A percentile compares a stretch with the other conserved stretches of the same genome.
Evolutionary conservation across 2,329 filamentous ascomycete species (phyloP).

Genomic region (Cytospora paraplurivora): DNA sequence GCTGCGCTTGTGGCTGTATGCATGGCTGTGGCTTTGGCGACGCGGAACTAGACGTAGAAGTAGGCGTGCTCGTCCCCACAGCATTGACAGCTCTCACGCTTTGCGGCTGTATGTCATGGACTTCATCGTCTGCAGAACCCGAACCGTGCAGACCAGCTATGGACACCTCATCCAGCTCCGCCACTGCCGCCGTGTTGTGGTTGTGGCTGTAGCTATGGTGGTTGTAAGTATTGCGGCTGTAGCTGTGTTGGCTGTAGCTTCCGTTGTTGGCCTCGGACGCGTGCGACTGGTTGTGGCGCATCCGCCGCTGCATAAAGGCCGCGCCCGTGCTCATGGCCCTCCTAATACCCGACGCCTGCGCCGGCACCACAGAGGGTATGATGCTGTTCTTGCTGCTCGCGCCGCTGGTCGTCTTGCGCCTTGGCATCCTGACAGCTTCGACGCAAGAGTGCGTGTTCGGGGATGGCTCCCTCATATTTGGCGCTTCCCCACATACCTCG

Average conservation of each 20-base stretch:
- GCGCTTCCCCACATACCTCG: slow-evolving; percentile 27
- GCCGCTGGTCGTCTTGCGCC: slow-evolving; percentile 26
- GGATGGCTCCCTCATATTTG: slow-evolving; percentile 34
- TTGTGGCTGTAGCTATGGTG: not conserved
- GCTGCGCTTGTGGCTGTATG: not conserved
- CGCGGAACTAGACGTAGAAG: not conserved
- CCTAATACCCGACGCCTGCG: slow-evolving; percentile 32
- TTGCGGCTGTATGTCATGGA: not conserved
- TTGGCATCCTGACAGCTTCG: slow-evolving; percentile 21
- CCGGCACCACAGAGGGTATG: not conserved
- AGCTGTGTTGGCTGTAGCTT: not conserved
- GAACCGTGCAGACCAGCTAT: not conserved
- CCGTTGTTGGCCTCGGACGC: not conserved
- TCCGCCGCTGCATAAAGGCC: slow-evolving; percentile 48
- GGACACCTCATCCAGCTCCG: slow-evolving; percentile 1
- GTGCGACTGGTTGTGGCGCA: slow-evolving; percentile 29
- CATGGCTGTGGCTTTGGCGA: not conserved
- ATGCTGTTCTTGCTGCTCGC: not conserved
- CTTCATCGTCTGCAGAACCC: not conserved
- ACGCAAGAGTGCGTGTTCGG: slow-evolving; percentile 3
- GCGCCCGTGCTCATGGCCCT: slow-evolving; percentile 51
- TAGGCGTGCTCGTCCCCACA: not conserved
- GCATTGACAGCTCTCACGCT: not conserved
- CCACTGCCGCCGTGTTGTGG: not conserved
- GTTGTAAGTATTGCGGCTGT: not conserved